These are phyloP conservation scores for Fusarium sp. DNA, from an alignment of 2,329 filamentous ascomycete genomes.

Conservation along the genomic window DNA sequence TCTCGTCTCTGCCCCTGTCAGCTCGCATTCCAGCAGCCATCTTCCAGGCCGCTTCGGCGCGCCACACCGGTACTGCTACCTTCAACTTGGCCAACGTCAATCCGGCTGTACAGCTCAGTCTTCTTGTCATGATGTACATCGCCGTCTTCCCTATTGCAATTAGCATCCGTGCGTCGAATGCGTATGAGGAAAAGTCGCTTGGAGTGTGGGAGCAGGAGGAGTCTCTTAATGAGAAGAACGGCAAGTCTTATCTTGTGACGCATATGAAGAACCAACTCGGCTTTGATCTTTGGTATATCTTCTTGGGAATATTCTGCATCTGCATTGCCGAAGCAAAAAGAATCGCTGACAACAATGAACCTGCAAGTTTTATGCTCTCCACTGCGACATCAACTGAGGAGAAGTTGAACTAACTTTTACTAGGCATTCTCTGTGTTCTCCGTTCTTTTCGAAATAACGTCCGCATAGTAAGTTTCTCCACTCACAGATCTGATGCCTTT, in stretches of 20 bases:
- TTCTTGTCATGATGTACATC: conserved; percentile 75
- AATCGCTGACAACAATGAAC: conserved; percentile 40
- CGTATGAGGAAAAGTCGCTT: conserved; percentile 71
- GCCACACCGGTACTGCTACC: conserved; percentile 61
- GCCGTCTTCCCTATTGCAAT: conserved; percentile 71
- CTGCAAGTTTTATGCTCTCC: conserved; percentile 21
- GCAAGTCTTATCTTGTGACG: conserved; percentile 46
- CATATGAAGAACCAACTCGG: conserved; percentile 55
- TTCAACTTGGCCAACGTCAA: conserved; percentile 63
- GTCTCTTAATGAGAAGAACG: conserved; percentile 43
- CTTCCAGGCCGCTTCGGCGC: conserved; percentile 67
- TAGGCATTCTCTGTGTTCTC: conserved; percentile 49
- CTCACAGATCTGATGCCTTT: too few relatives aligned
- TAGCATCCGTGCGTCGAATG: conserved; percentile 69
- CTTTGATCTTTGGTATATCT: conserved; percentile 58
- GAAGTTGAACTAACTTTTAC: neutral
- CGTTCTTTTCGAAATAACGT: conserved; percentile 51
- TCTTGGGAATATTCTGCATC: conserved; percentile 53
- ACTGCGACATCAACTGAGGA: too few relatives aligned
- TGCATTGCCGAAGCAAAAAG: conserved; percentile 45
- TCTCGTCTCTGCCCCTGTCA: conserved; percentile 56
- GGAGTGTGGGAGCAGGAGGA: conserved; percentile 63
- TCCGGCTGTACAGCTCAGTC: conserved; percentile 68
- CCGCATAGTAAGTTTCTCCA: conserved; percentile 48
- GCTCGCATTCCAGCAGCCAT: conserved; percentile 64